phyloP scores from a whole-genome alignment of 1,284 basidiomycete species.

The Papiliotrema nemorosa region DNA sequence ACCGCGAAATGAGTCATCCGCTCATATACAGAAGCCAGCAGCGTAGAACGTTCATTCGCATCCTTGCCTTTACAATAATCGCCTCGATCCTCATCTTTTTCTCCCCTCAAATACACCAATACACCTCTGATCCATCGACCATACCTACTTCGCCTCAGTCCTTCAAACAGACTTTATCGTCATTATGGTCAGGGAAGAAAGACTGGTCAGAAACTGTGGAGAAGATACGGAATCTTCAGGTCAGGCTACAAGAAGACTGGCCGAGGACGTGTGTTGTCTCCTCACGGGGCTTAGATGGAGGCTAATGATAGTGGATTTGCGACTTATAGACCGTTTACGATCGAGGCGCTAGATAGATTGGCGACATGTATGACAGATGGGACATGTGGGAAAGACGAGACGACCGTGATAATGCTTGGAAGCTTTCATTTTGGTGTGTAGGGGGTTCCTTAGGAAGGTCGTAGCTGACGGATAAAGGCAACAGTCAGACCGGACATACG shows the following conservation, averaged over 20 bases:
- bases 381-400: conserved; percentile 20
- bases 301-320: background rate
- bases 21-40: too few relatives aligned
- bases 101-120: too few relatives aligned
- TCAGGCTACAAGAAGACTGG: background rate
- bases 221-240: background rate
- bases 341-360: conserved; percentile 2
- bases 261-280: background rate
- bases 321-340: background rate
- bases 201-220: background rate
- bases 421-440: conserved; percentile 27
- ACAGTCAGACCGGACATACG: conserved; percentile 11
- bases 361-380: background rate
- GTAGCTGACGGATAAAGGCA: background rate
- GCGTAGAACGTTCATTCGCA: too few relatives aligned
- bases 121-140: too few relatives aligned
- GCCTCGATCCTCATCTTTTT: too few relatives aligned
- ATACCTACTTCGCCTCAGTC: too few relatives aligned
- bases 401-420: conserved; percentile 26
- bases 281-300: background rate
- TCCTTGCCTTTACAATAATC: too few relatives aligned
- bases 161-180: too few relatives aligned
- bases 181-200: too few relatives aligned
- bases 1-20: too few relatives aligned
- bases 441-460: background rate